These are phyloP conservation scores for Coemansia sp. DNA, from an alignment of 192 early-diverging fungal genomes.

Conservation along the genomic window DNA sequence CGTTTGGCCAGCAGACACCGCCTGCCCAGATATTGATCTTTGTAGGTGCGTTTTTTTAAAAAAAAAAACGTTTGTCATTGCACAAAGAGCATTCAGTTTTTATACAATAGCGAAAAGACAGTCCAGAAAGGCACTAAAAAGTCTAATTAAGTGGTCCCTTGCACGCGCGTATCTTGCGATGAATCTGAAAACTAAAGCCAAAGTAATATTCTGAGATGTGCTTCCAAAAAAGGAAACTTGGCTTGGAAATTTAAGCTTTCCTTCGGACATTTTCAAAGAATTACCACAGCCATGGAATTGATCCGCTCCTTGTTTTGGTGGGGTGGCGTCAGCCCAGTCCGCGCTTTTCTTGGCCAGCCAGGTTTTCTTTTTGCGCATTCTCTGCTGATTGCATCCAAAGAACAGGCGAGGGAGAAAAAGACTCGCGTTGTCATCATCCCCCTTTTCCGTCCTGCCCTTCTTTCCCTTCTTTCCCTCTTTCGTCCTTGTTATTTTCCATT, in stretches of 20 bases:
- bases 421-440: not conserved
- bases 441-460: slow-evolving; percentile 1
- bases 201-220: not conserved
- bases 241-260: not conserved
- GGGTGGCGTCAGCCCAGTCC: no score
- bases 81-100: slow-evolving; percentile 8
- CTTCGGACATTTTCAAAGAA: no score
- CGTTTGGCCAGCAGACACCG: not conserved
- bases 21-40: not conserved
- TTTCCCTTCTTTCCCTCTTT: slow-evolving; percentile 3
- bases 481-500: slow-evolving; percentile 10
- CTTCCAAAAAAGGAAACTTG: slow-evolving; percentile 2
- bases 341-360: not conserved
- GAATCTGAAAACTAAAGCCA: not conserved
- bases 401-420: not conserved
- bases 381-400: not conserved
- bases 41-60: not conserved
- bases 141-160: not conserved
- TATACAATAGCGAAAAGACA: not conserved
- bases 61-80: slow-evolving; percentile 2
- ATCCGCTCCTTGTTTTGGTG: no score
- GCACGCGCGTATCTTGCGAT: not conserved
- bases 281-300: no score
- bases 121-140: not conserved
- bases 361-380: not conserved